phyloP scores from a whole-genome alignment of 108 stramenopile species.

The Chaetoceros tenuissimus region DNA sequence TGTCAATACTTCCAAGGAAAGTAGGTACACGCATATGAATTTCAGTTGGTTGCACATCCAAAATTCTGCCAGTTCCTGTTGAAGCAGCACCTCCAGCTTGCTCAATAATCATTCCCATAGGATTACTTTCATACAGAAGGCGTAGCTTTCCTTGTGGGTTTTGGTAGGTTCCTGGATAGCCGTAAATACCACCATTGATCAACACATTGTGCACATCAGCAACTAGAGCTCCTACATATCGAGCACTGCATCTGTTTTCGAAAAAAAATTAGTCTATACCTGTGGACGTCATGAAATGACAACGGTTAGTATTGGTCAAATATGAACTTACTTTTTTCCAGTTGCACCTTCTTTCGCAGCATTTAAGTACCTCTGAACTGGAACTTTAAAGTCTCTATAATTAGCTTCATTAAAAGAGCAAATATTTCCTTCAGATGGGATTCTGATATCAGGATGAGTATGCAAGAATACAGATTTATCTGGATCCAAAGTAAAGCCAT shows the following conservation, averaged over 20 bases:
- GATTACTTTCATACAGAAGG: slow-evolving; percentile 86
- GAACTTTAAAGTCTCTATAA: slow-evolving; percentile 68
- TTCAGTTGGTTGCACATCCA: slow-evolving; percentile 68
- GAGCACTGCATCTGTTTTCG: slow-evolving; percentile 33
- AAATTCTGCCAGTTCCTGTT: slow-evolving; percentile 80
- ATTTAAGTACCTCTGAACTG: slow-evolving; percentile 58
- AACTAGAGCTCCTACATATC: slow-evolving; percentile 97
- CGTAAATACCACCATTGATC: slow-evolving; percentile 97
- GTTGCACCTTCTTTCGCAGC: slow-evolving; percentile 44
- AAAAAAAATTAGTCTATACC: slow-evolving; percentile 8
- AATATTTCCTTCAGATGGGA: slow-evolving; percentile 83
- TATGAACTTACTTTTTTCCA: slow-evolving; percentile 28
- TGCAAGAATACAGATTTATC: slow-evolving; percentile 90
- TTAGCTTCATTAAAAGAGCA: slow-evolving; percentile 98
- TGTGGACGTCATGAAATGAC: too few relatives aligned
- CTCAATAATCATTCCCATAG: slow-evolving; percentile 99
- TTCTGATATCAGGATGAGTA: slow-evolving; percentile 83
- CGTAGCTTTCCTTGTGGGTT: slow-evolving; percentile 85
- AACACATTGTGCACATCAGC: slow-evolving; percentile 99
- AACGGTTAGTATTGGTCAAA: slow-evolving; percentile 2
- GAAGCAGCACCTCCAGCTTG: slow-evolving; percentile 94
- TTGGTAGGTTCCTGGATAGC: slow-evolving; percentile 87
- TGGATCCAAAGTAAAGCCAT: slow-evolving; percentile 98
- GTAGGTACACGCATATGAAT: slow-evolving; percentile 91
- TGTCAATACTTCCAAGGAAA: slow-evolving; percentile 75